Base-by-base conservation (phyloP, 2,329 filamentous ascomycete species). In the Ascochyta lentis region DNA sequence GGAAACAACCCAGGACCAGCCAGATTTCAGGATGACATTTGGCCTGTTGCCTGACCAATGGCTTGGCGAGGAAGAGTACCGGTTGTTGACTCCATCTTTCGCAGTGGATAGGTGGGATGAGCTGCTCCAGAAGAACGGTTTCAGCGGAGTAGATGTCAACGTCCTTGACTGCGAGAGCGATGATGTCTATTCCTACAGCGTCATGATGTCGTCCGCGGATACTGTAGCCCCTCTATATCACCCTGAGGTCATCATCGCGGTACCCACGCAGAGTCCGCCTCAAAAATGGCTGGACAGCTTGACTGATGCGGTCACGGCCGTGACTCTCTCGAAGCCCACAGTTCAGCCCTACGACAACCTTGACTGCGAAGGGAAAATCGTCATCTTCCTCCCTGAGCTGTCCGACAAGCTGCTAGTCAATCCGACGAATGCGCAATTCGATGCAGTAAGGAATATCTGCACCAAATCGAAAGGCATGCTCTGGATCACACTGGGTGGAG, bases 1-100 rank as follows among this genome's bases (percentile, higher is more conserved):
- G 5, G 82, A 84, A 54, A 43, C 53, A 47, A 66, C 61, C 2
- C 45, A 57, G 37, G 46, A 54, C 8, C 19, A 63, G 37, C 34
- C 60, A 54, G 54, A 47, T 40, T 43, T 54, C 26, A 58, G 56
- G 3, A 56, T 65, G 42, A 63, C 61, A 31, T 67, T 71, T 43
- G 69, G 67, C 7, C 48, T 63, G 2, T 48, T 71, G 13, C 60
- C 63, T 9, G 67, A 62, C 5, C 69, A 66, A 64, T 71, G 69
- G 69, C 59, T 47, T 33, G 42, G 39, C 31, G 40, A 56, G 22
- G 53, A 56, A 31, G 34, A 39, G 3, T 42, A 50, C 10, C 44
- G 52, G 3, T 10, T 40, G 24, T 22, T 49, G 12, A 50, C 45
- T n/a, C 41, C 47, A 15, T 26, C 41, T 2, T 35, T 37, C 3